phyloP scores from a whole-genome alignment of 345 rosid genomes.

The Salix exigua region DNA sequence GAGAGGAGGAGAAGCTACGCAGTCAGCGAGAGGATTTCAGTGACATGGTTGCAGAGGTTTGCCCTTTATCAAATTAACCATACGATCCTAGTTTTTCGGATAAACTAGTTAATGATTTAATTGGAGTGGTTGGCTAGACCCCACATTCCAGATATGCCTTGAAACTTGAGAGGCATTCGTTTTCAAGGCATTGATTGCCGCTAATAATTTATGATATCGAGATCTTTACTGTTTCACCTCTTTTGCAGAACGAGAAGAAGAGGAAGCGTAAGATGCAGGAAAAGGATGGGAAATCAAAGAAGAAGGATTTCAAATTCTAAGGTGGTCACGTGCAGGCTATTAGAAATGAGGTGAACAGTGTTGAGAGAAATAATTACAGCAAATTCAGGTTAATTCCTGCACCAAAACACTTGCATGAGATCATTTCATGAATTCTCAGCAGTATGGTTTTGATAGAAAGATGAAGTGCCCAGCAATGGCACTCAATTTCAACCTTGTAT shows the following conservation, averaged over 20 bases:
- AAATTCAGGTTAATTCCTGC: neutral
- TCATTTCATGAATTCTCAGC: neutral
- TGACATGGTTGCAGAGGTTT: conserved; percentile 98
- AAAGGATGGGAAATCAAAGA: conserved; percentile 93
- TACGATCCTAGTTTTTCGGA: neutral
- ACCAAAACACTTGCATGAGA: neutral
- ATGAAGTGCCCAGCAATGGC: neutral
- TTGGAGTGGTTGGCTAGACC: neutral
- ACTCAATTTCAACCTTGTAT: neutral
- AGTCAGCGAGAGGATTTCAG: conserved; percentile 95
- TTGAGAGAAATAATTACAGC: neutral
- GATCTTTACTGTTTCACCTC: neutral
- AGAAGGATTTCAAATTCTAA: conserved; percentile 84
- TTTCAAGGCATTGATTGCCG: neutral
- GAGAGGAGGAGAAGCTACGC: conserved; percentile 91
- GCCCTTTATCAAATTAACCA: neutral
- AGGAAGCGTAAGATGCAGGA: conserved; percentile 90
- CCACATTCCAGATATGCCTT: neutral
- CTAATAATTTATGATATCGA: neutral
- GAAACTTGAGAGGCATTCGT: no score
- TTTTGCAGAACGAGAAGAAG: conserved; percentile 81
- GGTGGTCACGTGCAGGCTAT: neutral
- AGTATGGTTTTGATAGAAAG: neutral
- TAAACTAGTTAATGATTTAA: neutral
- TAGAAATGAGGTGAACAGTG: neutral